phyloP scores from a whole-genome alignment of 257 asterid species.

The Echium plantagineum region DNA sequence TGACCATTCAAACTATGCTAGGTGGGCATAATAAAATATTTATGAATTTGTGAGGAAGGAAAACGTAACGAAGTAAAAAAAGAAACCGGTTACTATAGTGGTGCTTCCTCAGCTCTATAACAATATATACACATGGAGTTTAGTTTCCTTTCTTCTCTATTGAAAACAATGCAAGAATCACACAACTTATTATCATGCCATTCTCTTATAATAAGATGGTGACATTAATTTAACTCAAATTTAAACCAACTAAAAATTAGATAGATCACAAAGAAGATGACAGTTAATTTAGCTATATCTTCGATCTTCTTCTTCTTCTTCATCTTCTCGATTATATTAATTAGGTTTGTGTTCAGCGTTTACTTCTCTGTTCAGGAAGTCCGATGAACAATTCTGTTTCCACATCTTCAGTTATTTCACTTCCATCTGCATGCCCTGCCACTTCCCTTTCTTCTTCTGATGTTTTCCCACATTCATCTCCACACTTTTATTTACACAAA shows the following conservation, averaged over 20 bases:
- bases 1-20: no score
- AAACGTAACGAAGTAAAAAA: no score
- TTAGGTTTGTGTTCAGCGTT: constrained; percentile 19
- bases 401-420: constrained; percentile 52
- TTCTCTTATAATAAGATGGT: not conserved
- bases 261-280: not conserved
- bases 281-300: not conserved
- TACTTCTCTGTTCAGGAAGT: constrained; percentile 50
- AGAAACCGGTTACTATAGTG: no score
- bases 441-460: constrained; percentile 26
- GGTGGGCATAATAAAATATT: no score
- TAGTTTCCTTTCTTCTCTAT: not conserved
- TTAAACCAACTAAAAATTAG: not conserved
- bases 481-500: constrained; percentile 21
- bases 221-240: no score
- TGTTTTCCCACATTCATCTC: constrained; percentile 15
- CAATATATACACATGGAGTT: not conserved
- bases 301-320: not conserved
- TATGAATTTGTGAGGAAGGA: no score
- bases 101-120: not conserved
- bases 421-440: constrained; percentile 24
- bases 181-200: not conserved
- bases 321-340: no score
- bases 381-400: constrained; percentile 88
- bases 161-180: not conserved